Percentiles rank a stretch among this genome's conserved stretches.
phyloP scores from a whole-genome alignment of 139 green algal species.

The Raphidocelis subcapitata region DNA sequence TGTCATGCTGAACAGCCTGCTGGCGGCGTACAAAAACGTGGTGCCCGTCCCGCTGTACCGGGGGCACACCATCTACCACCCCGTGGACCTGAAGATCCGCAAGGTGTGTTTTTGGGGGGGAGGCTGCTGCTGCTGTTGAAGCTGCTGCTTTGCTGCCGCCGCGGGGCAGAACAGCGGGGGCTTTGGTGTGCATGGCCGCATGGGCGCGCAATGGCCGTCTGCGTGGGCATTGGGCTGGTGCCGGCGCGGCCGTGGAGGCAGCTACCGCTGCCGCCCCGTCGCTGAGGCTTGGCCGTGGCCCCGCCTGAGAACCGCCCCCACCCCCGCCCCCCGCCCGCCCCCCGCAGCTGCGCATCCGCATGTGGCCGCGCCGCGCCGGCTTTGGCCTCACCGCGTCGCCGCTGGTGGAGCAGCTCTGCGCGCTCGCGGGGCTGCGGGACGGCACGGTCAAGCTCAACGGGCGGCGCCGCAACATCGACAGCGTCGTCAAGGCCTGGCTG shows the following conservation, averaged over 20 bases:
- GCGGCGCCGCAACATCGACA: slow-evolving; percentile 15
- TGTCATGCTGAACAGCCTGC: slow-evolving; percentile 16
- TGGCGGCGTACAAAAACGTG: slow-evolving; percentile 39
- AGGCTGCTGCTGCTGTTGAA: no score
- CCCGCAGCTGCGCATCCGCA: slow-evolving; percentile 30
- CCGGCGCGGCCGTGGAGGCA: background rate
- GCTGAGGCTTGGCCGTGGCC: no score
- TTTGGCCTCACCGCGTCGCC: slow-evolving; percentile 40
- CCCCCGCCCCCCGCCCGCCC: no score
- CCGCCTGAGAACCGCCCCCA: no score
- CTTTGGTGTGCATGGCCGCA: background rate
- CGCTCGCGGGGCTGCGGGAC: slow-evolving; percentile 44
- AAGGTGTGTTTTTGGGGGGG: slow-evolving; percentile 27
- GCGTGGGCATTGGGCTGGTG: background rate
- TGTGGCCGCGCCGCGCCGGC: slow-evolving; percentile 42
- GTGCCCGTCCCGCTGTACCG: slow-evolving; percentile 47
- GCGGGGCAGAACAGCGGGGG: background rate
- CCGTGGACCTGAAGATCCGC: slow-evolving; percentile 41
- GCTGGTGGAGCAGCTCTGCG: slow-evolving; percentile 46
- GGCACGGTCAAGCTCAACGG: slow-evolving; percentile 39
- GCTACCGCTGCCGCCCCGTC: no score
- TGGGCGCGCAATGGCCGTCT: background rate
- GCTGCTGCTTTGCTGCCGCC: background rate
- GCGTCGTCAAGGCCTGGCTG: slow-evolving; percentile 18
- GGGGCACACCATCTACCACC: slow-evolving; percentile 54